Evolutionary conservation across 371 early-diverging fungal genomes (phyloP).

Genomic region (Circinella minor): DNA sequence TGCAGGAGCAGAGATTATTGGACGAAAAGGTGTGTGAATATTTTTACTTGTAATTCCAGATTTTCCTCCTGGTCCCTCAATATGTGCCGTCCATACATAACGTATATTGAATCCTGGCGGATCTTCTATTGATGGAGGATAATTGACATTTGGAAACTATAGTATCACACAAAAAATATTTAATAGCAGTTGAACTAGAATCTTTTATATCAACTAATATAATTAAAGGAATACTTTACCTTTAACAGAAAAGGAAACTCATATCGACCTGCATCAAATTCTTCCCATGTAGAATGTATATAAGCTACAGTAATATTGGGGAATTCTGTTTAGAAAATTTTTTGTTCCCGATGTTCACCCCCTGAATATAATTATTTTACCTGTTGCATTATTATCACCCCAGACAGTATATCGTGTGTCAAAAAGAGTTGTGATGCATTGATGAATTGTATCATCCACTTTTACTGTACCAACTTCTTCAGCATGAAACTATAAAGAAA

Average conservation of each 20-base stretch:
- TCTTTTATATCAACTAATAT: too few species aligned
- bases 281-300: constrained; percentile 21
- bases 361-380: constrained; percentile 12
- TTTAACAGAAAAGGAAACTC: constrained; percentile 52
- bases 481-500: constrained; percentile 40
- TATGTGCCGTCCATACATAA: constrained; percentile 52
- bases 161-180: background rate
- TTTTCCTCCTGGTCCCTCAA: constrained; percentile 42
- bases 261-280: constrained; percentile 37
- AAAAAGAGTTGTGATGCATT: constrained; percentile 20
- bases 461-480: constrained; percentile 43
- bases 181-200: background rate
- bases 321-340: too few species aligned
- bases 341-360: too few species aligned
- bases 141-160: constrained; percentile 46
- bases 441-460: constrained; percentile 22
- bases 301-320: background rate
- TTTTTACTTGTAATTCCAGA: constrained; percentile 32
- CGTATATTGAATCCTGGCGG: constrained; percentile 35
- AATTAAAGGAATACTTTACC: constrained; percentile 17
- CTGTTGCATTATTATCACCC: constrained; percentile 36
- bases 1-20: constrained; percentile 32
- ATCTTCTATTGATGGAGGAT: constrained; percentile 37
- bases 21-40: constrained; percentile 25
- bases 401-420: constrained; percentile 32